phyloP scores from a whole-genome alignment of 441 rosid species.

The Eruca vesicaria region DNA sequence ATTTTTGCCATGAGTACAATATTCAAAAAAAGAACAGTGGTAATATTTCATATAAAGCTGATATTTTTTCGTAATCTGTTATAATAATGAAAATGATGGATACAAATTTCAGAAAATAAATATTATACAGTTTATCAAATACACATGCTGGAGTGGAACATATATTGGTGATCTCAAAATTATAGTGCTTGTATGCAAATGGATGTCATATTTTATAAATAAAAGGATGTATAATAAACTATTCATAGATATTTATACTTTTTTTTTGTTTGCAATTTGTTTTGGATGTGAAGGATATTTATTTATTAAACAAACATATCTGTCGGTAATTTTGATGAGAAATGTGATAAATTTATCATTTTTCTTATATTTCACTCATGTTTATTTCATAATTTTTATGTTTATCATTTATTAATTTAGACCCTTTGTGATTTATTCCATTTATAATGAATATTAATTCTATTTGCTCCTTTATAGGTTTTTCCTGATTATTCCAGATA shows the following conservation, averaged over 20 bases:
- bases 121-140: background rate
- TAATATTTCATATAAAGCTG: background rate
- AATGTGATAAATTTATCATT: background rate
- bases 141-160: background rate
- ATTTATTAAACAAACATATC: no score
- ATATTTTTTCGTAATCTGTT: background rate
- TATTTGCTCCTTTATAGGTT: background rate
- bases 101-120: background rate
- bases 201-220: background rate
- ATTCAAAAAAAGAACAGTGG: background rate
- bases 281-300: background rate
- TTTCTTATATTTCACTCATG: background rate
- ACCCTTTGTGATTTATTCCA: no score
- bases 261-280: background rate
- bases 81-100: background rate
- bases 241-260: background rate
- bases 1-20: background rate
- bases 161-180: background rate
- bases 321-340: no score
- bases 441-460: no score
- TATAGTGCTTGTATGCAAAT: background rate
- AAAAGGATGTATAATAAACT: background rate
- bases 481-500: background rate
- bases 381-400: no score
- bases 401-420: no score